Conservation (phyloP, 1,284 basidiomycete genomes). For the Ganoderma boninense region DNA sequence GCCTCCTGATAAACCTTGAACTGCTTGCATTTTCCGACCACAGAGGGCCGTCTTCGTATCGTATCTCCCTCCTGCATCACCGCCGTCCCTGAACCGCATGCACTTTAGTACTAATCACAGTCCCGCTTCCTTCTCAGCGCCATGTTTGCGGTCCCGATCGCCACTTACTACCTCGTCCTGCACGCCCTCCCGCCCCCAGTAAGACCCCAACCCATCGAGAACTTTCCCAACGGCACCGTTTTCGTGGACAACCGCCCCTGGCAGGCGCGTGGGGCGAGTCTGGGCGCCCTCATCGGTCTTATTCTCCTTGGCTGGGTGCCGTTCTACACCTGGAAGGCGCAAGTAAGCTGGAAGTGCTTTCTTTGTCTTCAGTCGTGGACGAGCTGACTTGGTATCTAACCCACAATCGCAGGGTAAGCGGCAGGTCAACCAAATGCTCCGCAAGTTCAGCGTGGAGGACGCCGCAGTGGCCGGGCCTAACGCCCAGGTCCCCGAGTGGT, state of each 20-base stretch:
- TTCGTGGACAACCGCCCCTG: constrained; percentile 37
- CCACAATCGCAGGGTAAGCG: constrained; percentile 49
- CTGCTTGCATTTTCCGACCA: neutral
- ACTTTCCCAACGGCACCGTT: constrained; percentile 12
- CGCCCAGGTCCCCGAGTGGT: constrained; percentile 53
- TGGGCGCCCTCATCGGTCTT: constrained; percentile 50
- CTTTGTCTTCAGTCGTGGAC: neutral
- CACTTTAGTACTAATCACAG: neutral
- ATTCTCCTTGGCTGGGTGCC: constrained; percentile 53
- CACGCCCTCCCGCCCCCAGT: constrained; percentile 39
- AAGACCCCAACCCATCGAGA: constrained; percentile 26
- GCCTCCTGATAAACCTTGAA: too few relatives aligned
- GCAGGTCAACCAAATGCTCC: constrained; percentile 49
- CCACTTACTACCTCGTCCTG: constrained; percentile 48
- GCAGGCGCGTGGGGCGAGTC: constrained; percentile 49
- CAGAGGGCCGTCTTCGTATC: neutral
- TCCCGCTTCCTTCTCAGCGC: constrained; percentile 40
- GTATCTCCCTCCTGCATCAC: neutral
- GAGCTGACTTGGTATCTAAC: neutral
- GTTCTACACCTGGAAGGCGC: constrained; percentile 57
- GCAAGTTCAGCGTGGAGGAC: constrained; percentile 55
- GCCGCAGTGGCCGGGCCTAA: constrained; percentile 40
- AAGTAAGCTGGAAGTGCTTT: constrained; percentile 42
- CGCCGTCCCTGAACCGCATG: neutral
- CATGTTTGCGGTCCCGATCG: constrained; percentile 51